phyloP scores from a whole-genome alignment of 441 rosid species.

The Adansonia gregorii region DNA sequence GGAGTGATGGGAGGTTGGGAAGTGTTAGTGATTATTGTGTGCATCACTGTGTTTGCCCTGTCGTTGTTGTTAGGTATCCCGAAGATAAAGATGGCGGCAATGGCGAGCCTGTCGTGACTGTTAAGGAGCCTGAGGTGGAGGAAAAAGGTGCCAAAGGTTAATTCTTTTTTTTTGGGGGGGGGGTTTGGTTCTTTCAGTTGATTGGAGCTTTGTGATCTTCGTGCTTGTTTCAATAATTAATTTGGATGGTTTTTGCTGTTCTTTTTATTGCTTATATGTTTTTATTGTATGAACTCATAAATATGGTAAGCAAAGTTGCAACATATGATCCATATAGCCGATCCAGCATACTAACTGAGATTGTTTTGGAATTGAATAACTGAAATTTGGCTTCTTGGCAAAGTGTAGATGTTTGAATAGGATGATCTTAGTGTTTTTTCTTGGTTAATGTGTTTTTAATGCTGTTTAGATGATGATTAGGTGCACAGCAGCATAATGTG shows the following conservation, averaged over 20 bases:
- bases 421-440: not conserved
- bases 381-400: not conserved
- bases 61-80: no score
- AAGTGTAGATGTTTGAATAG: not conserved
- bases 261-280: not conserved
- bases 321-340: not conserved
- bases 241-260: not conserved
- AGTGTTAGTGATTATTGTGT: constrained; percentile 91
- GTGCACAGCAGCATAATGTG: not conserved
- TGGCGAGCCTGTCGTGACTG: no score
- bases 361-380: not conserved
- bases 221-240: not conserved
- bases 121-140: no score
- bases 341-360: not conserved
- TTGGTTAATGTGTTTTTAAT: not conserved
- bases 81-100: no score
- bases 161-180: not conserved
- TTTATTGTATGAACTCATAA: not conserved
- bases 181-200: not conserved
- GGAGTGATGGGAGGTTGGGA: constrained; percentile 78
- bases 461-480: constrained; percentile 6
- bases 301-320: not conserved
- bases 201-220: not conserved
- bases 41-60: constrained; percentile 87
- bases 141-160: no score